Conservation (phyloP, 1,139 yeast genomes). For the Protomyces inouyei region DNA sequence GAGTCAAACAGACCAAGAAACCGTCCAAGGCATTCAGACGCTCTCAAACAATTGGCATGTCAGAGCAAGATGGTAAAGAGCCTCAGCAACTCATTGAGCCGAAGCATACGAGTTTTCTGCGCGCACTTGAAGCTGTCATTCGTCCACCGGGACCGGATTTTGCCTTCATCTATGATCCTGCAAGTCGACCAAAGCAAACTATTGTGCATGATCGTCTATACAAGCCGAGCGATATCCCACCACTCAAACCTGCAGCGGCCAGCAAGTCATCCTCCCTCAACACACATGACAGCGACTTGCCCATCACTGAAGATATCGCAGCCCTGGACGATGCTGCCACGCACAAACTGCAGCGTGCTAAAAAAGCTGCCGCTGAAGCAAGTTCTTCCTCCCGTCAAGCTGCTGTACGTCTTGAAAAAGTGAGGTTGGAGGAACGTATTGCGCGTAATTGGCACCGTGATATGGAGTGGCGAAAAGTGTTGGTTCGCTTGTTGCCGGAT, state of each 20-base stretch:
- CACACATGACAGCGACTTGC: neutral
- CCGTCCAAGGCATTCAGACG: conserved; percentile 39
- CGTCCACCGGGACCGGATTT: conserved; percentile 82
- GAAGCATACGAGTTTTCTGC: conserved; percentile 70
- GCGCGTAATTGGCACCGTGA: conserved; percentile 85
- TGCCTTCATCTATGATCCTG: conserved; percentile 64
- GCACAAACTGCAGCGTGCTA: conserved; percentile 10
- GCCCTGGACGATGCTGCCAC: neutral
- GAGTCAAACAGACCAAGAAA: conserved; percentile 22
- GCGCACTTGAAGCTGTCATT: conserved; percentile 71
- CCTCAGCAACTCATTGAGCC: conserved; percentile 31
- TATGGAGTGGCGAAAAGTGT: conserved; percentile 87
- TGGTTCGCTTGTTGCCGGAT: conserved; percentile 81
- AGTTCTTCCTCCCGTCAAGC: neutral
- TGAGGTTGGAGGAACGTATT: conserved; percentile 64
- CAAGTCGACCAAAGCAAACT: conserved; percentile 43
- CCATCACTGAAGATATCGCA: neutral
- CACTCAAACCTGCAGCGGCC: conserved; percentile 35
- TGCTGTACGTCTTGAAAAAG: conserved; percentile 40
- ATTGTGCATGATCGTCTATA: conserved; percentile 80
- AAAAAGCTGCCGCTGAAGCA: conserved; percentile 10
- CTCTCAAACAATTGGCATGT: conserved; percentile 37
- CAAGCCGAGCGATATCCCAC: conserved; percentile 60
- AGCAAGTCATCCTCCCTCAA: neutral
- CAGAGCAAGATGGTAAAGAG: conserved; percentile 33